Conservation (phyloP, 768 basidiomycete species). For the Lactifluus subvellereus region DNA sequence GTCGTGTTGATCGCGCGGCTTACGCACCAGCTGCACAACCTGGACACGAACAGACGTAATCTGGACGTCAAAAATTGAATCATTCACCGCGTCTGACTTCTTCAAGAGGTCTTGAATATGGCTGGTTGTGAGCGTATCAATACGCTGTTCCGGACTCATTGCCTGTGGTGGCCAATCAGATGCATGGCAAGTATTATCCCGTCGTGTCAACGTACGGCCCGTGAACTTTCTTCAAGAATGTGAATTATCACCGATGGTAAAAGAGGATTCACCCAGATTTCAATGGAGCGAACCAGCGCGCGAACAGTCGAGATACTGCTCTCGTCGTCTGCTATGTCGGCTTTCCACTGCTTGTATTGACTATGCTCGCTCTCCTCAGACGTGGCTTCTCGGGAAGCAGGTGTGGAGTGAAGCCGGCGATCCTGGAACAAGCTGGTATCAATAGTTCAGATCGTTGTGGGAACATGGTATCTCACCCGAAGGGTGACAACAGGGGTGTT, state of each 20-base stretch:
- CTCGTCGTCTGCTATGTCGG: conserved; percentile 35
- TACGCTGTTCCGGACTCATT: conserved; percentile 14
- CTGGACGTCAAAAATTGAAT: conserved; percentile 14
- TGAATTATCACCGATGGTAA: conserved; percentile 13
- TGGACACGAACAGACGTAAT: conserved; percentile 14
- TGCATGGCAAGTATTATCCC: background rate
- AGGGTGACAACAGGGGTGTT: conserved; percentile 40
- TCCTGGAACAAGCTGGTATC: background rate
- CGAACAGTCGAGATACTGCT: conserved; percentile 10
- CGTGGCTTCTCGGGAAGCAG: background rate
- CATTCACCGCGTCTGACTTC: background rate
- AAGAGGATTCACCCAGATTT: conserved; percentile 20
- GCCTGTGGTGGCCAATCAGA: conserved; percentile 2
- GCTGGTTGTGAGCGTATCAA: conserved; percentile 6
- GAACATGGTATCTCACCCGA: conserved; percentile 21
- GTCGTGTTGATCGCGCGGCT: background rate
- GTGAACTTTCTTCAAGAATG: conserved; percentile 15
- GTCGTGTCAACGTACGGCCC: conserved; percentile 6
- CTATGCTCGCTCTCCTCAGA: conserved; percentile 11
- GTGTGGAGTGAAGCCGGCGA: conserved; percentile 3
- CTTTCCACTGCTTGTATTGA: conserved; percentile 71
- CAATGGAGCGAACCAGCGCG: conserved; percentile 1
- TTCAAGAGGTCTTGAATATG: conserved; percentile 15
- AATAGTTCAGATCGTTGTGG: background rate
- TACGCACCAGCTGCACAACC: conserved; percentile 5